A percentile compares a stretch with the other conserved stretches of the same genome.
phyloP scores from a whole-genome alignment of 495 filamentous ascomycete species.

The Tuber microsphaerosporum region DNA sequence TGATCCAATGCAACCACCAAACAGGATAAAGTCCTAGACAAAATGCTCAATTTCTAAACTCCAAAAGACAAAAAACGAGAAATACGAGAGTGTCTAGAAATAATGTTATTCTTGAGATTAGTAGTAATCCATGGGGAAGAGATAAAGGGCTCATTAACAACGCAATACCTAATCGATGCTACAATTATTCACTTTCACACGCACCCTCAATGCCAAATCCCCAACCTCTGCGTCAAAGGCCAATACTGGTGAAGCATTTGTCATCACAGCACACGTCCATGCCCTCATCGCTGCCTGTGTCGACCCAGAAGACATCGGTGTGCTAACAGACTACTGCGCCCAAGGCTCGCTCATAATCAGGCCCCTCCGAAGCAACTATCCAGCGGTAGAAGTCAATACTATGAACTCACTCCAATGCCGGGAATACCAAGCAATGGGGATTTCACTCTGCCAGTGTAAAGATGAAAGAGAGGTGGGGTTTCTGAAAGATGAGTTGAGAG shows the following conservation, averaged over 20 bases:
- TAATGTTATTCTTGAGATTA: slow-evolving; percentile 82
- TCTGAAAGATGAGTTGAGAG: slow-evolving; percentile 78
- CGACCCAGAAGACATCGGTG: slow-evolving; percentile 71
- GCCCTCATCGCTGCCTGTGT: slow-evolving; percentile 72
- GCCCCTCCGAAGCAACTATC: slow-evolving; percentile 68
- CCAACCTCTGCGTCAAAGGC: slow-evolving; percentile 81
- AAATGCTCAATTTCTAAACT: slow-evolving; percentile 19
- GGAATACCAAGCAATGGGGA: slow-evolving; percentile 91
- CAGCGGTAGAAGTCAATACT: slow-evolving; percentile 81
- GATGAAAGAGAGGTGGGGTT: slow-evolving; percentile 81
- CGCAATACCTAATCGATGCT: slow-evolving; percentile 97
- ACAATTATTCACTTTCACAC: slow-evolving; percentile 73
- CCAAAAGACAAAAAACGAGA: slow-evolving; percentile 6
- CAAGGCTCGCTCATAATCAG: slow-evolving; percentile 73
- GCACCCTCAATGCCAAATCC: slow-evolving; percentile 42
- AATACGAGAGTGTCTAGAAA: slow-evolving; percentile 59
- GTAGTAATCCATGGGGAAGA: slow-evolving; percentile 68
- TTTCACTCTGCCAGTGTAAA: slow-evolving; percentile 87
- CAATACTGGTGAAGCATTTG: slow-evolving; percentile 80
- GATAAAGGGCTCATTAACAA: slow-evolving; percentile 89
- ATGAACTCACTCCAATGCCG: slow-evolving; percentile 96
- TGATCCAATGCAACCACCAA: slow-evolving; percentile 92
- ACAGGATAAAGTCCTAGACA: slow-evolving; percentile 72
- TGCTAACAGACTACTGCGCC: slow-evolving; percentile 94
- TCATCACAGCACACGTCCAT: slow-evolving; percentile 63